Base-by-base conservation (phyloP, 176 grass and related monocot species). In the Lolium perenne region DNA sequence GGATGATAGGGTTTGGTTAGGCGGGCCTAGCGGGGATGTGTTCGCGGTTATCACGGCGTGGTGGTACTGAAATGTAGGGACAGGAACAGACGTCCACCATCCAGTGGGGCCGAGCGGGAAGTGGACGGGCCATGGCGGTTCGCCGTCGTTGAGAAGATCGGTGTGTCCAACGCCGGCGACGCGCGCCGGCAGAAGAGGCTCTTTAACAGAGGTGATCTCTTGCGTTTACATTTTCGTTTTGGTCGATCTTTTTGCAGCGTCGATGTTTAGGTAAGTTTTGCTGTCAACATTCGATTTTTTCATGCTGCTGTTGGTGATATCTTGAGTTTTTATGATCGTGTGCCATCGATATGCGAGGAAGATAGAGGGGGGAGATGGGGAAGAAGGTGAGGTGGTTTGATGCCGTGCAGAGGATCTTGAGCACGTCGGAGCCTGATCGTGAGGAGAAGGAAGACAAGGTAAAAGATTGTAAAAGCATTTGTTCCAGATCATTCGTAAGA, bases 361-460 rank as follows among this genome's bases (percentile, higher is more conserved):
- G 51, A 25, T 2, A 2, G 61, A 25, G 1, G 56, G 56, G 53
- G 66, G 22, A 63, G 74, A 93, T 97, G 94, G 89, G 89, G 51
- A 92, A 38, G 16, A 94, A 90, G 80, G 78, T 17, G 56, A 94
- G 51, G 73, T 97, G 94, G 94, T 90, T 90, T 26, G 85, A 86
- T 21, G 78, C 87, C 41, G 79, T 97, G 70, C 92, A 97, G 48
- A 97, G 64, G 43, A 60, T 94, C 57, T 53, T 97, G 80, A 90
- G 50, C 76, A 56, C 82, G 25, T 86, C 82, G 13, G 80, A 89
- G 26, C 77, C 89, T 40, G 85, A 82, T 45, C 83, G 50, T 0
- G 79, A 57, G 29, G 90, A 97, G 56, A 85, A 75, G 40, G 80
- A 89, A 60, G 63, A 18, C 35, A 93, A 85, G 92, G 89, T 94